phyloP scores from a whole-genome alignment of 75 land plant species.

The Pinus taeda region DNA sequence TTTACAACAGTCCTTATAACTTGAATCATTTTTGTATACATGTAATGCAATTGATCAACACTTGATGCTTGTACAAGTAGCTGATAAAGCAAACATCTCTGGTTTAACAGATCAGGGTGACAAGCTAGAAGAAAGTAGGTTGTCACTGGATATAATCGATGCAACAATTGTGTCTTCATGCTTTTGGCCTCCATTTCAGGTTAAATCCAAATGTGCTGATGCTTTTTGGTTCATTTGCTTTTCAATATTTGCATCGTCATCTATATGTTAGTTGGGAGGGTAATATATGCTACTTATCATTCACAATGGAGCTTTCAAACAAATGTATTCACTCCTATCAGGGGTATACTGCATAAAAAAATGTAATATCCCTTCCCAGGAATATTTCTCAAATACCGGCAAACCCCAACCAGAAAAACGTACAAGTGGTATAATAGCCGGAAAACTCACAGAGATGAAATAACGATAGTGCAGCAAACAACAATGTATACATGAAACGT shows the following conservation, averaged over 20 bases:
- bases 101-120: not conserved
- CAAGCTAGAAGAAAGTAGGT: constrained; percentile 24
- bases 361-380: too few relatives aligned
- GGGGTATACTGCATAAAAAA: not conserved
- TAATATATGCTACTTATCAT: not conserved
- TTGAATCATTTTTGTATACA: not conserved
- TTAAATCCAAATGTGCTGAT: constrained; percentile 3
- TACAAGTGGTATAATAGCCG: too few relatives aligned
- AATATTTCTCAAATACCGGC: too few relatives aligned
- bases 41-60: not conserved
- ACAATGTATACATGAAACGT: too few relatives aligned
- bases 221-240: not conserved
- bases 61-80: constrained; percentile 5
- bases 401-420: too few relatives aligned
- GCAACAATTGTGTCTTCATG: constrained; percentile 94
- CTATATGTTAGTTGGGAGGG: not conserved
- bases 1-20: not conserved
- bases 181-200: constrained; percentile 99
- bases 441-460: too few relatives aligned
- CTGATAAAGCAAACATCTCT: constrained; percentile 9
- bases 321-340: not conserved
- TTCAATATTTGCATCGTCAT: not conserved
- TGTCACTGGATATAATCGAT: constrained; percentile 63
- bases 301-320: not conserved
- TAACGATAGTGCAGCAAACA: too few relatives aligned